phyloP scores from a whole-genome alignment of 2,329 filamentous ascomycete genomes.

The Incumbomyces delicatus region DNA sequence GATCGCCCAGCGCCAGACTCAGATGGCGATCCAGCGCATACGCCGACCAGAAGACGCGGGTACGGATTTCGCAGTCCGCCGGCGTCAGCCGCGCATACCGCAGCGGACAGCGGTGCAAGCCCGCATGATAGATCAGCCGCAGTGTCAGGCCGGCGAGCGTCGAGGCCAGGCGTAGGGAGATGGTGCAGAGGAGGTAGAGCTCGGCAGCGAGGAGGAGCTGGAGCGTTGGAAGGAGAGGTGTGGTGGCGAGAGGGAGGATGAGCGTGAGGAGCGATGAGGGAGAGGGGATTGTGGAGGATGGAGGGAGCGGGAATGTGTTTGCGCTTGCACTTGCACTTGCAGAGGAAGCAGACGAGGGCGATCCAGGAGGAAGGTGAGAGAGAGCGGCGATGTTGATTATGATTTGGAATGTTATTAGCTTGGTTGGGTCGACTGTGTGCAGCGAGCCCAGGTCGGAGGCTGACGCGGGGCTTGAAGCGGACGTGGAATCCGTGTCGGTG shows the following conservation, averaged over 20 bases:
- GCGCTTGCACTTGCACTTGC: background rate
- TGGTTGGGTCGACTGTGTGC: constrained; percentile 21
- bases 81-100: constrained; percentile 39
- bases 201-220: constrained; percentile 42
- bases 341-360: too few relatives aligned
- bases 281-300: background rate
- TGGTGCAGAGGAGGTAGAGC: constrained; percentile 39
- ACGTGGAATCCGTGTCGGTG: too few relatives aligned
- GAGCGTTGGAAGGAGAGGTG: constrained; percentile 29
- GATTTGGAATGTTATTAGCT: constrained; percentile 38
- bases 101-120: constrained; percentile 43
- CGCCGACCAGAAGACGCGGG: constrained; percentile 34
- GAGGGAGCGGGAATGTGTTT: background rate
- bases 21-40: constrained; percentile 34
- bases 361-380: background rate
- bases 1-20: constrained; percentile 31
- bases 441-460: constrained; percentile 3
- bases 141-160: constrained; percentile 40
- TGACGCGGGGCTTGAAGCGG: too few relatives aligned
- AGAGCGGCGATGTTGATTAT: constrained; percentile 39
- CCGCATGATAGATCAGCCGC: constrained; percentile 40
- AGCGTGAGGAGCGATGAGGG: constrained; percentile 29
- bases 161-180: constrained; percentile 41
- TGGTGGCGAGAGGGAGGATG: constrained; percentile 31
- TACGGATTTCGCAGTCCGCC: constrained; percentile 31